These are phyloP conservation scores for Solioccasus polychromus DNA, from an alignment of 768 basidiomycete species.

Conservation along the genomic window DNA sequence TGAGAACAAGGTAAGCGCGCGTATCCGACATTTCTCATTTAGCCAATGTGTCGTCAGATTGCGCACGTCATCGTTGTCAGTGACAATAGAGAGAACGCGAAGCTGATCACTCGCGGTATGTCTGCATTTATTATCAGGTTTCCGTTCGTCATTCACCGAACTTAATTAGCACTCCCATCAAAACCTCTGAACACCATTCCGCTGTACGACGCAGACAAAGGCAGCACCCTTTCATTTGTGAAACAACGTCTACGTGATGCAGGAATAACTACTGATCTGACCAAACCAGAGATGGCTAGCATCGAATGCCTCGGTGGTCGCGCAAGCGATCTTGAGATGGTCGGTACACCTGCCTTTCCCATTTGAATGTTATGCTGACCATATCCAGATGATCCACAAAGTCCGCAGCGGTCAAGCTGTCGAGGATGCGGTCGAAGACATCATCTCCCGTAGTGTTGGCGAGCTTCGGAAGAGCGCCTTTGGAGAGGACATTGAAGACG, in stretches of 20 bases:
- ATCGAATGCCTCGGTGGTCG: constrained; percentile 85
- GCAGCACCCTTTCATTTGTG: constrained; percentile 78
- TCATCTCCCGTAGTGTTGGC: constrained; percentile 71
- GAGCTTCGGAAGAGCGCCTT: constrained; percentile 91
- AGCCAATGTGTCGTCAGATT: constrained; percentile 48
- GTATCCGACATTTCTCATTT: background rate
- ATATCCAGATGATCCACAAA: constrained; percentile 74
- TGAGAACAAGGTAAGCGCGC: constrained; percentile 64
- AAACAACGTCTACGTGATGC: constrained; percentile 69
- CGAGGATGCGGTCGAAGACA: constrained; percentile 85
- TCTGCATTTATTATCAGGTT: background rate
- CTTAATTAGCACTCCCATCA: constrained; percentile 75
- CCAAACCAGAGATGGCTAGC: constrained; percentile 49
- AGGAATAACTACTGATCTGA: constrained; percentile 52
- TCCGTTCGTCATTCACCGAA: background rate
- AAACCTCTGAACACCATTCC: constrained; percentile 79
- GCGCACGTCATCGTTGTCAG: constrained; percentile 92
- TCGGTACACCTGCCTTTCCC: constrained; percentile 34
- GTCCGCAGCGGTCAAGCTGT: constrained; percentile 70
- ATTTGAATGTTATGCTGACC: background rate
- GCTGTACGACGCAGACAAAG: constrained; percentile 80
- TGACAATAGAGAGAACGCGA: constrained; percentile 86
- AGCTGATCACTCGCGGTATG: constrained; percentile 76
- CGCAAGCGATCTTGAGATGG: constrained; percentile 83
- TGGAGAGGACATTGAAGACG: constrained; percentile 89